These are phyloP conservation scores for Aquilaria agallochum DNA, from an alignment of 441 rosid species.

Conservation along the genomic window DNA sequence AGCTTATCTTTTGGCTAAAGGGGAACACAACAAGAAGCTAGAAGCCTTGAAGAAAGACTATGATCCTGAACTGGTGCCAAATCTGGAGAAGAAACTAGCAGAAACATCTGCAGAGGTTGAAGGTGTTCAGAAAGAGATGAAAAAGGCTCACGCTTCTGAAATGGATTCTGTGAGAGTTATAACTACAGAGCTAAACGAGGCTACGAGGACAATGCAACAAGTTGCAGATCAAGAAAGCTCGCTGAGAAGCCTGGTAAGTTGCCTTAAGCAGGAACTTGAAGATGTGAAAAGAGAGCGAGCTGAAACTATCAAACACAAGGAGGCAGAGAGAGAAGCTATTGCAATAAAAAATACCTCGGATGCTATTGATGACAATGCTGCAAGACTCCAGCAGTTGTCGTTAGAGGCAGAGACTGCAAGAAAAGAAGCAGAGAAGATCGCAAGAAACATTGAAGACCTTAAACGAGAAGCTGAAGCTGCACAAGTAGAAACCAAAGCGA, in stretches of 20 bases:
- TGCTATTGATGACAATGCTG: conserved; percentile 19
- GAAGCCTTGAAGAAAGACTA: conserved; percentile 33
- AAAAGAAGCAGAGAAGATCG: conserved; percentile 50
- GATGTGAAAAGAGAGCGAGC: conserved; percentile 40
- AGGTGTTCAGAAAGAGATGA: conserved; percentile 57
- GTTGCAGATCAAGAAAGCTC: conserved; percentile 61
- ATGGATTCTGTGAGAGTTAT: conserved; percentile 44
- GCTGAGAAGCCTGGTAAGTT: conserved; percentile 36
- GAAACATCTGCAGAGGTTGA: conserved; percentile 64
- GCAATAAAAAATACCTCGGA: conserved; percentile 13
- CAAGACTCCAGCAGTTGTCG: conserved; percentile 26
- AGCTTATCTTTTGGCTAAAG: conserved; percentile 38
- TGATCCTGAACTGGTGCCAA: conserved; percentile 39
- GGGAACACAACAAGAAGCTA: conserved; percentile 41
- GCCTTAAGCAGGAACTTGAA: conserved; percentile 49
- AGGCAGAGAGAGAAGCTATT: conserved; percentile 28
- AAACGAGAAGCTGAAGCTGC: conserved; percentile 46
- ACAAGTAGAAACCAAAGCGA: conserved; percentile 27
- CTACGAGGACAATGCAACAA: conserved; percentile 53
- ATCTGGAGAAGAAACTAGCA: conserved; percentile 43
- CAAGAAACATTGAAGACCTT: conserved; percentile 25
- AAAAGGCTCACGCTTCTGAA: conserved; percentile 49
- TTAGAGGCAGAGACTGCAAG: conserved; percentile 41
- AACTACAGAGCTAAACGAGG: conserved; percentile 62
- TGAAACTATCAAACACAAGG: conserved; percentile 21